Evolutionary conservation across 441 rosid species (phyloP).

Genomic region (Jatropha podagrica): DNA sequence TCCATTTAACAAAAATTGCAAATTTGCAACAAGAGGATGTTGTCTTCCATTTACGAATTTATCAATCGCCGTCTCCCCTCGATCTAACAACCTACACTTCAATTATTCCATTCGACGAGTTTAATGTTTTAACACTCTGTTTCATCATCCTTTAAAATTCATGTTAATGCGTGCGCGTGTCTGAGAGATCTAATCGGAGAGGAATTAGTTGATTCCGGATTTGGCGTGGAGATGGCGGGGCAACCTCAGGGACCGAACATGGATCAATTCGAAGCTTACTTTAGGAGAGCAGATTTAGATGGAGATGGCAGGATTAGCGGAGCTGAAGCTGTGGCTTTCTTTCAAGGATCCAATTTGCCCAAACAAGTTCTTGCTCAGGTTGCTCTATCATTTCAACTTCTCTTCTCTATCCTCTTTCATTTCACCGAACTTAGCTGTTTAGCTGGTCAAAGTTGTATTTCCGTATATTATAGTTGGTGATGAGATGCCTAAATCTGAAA

Average conservation of each 20-base stretch:
- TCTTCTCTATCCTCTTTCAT: neutral
- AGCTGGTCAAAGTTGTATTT: neutral
- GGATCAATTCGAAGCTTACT: conserved; percentile 89
- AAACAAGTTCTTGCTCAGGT: conserved; percentile 95
- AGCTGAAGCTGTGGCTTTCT: conserved; percentile 85
- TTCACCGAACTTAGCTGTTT: neutral
- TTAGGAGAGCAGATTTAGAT: conserved; percentile 91
- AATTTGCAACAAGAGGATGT: neutral
- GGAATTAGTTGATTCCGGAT: conserved; percentile 16
- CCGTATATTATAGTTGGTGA: neutral
- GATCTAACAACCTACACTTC: neutral
- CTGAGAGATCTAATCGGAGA: conserved; percentile 6
- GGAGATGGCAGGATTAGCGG: conserved; percentile 96
- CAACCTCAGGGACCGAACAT: conserved; percentile 39
- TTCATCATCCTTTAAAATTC: neutral
- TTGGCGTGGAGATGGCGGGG: conserved; percentile 45
- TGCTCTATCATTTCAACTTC: conserved; percentile 12
- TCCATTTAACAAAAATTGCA: neutral
- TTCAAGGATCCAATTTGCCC: conserved; percentile 88
- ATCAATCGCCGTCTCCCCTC: neutral
- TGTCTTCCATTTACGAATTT: neutral
- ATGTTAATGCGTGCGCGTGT: neutral
- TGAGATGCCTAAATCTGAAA: neutral
- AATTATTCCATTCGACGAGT: neutral
- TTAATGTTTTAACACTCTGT: too few species aligned